phyloP scores from a whole-genome alignment of 495 filamentous ascomycete genomes.

The Neurospora sp. region DNA sequence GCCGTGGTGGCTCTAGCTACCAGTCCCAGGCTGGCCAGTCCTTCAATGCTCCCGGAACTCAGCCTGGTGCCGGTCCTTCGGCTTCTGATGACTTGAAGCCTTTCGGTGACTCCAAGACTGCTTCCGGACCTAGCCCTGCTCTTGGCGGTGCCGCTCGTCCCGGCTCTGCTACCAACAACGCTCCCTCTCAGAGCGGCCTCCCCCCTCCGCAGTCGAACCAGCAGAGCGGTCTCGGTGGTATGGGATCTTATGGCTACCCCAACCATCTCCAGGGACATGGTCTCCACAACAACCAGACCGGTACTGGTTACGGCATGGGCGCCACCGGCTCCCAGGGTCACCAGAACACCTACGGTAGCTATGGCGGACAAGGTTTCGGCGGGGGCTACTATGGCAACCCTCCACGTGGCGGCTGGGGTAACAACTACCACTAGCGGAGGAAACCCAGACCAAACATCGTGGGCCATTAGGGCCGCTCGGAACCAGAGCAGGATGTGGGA shows the following conservation, averaged over 20 bases:
- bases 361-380: slow-evolving; percentile 44
- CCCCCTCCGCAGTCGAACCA: slow-evolving; percentile 66
- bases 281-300: slow-evolving; percentile 50
- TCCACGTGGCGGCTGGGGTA: slow-evolving; percentile 52
- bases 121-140: slow-evolving; percentile 73
- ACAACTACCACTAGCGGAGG: slow-evolving; percentile 50
- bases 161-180: slow-evolving; percentile 72
- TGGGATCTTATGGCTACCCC: slow-evolving; percentile 64
- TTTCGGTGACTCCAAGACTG: slow-evolving; percentile 55
- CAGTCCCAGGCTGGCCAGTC: slow-evolving; percentile 55
- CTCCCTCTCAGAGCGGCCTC: slow-evolving; percentile 53
- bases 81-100: slow-evolving; percentile 66
- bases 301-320: slow-evolving; percentile 59
- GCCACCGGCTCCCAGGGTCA: slow-evolving; percentile 55
- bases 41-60: slow-evolving; percentile 53
- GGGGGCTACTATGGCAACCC: slow-evolving; percentile 44
- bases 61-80: slow-evolving; percentile 30
- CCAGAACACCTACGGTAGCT: slow-evolving; percentile 47
- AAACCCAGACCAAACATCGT: background rate
- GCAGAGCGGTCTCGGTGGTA: slow-evolving; percentile 31
- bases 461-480: background rate
- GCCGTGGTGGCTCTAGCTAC: slow-evolving; percentile 50
- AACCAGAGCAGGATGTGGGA: background rate
- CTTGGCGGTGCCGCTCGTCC: slow-evolving; percentile 71
- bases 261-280: slow-evolving; percentile 52